Base-by-base conservation (phyloP, 805 yeast genomes). In the Ogataea paraovalis region DNA sequence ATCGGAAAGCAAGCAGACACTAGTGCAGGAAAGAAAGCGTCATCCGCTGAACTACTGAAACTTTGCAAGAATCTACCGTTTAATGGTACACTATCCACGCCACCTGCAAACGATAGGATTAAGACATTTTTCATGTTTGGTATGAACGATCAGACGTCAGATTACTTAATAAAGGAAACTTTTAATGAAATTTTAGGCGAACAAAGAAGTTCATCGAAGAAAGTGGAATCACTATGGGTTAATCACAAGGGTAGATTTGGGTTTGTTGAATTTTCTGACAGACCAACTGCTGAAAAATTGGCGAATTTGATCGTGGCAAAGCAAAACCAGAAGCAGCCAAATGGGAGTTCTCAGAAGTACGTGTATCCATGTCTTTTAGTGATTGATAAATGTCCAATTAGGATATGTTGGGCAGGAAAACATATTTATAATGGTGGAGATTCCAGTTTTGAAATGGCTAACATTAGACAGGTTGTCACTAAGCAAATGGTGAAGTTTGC, bases 81-180 rank as follows among this genome's bases (percentile, higher is more conserved):
- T 48, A 79, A 79, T 38, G 87, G 86, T 1, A 72, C 75, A n/a
- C 60, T 83, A 9, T 49, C 50, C 3, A 55, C 50, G 2, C 65
- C 70, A 0, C 70, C 83, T 0, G 65, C 66, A 30, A 74, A 75
- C 44, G 49, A 59, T 3, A 56, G 64, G 0, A 58, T 78, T n/a
- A 74, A 72, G 44, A 75, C 90, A 0, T 76, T 89, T 45, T 89
- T 90, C 60, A 59, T 90, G 18, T 87, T 83, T 65, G 96, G 96
- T 1, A 70, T 88, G 18, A 82, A 77, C 49, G 78, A 79, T 3
- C 80, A 80, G 14, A 60, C 84, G 6, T 84, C 95, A 0, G 88
- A 83, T 55, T 82, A 81, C 63, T 67, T 68, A 44, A 68, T 89
- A 14, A 60, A 78, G 16, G 79, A 79, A 7, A 71, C 63, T 51